A percentile compares a stretch with the other conserved stretches of the same genome.
These are phyloP conservation scores for Candida insectorum DNA, from an alignment of 805 yeast species.

Conservation along the genomic window DNA sequence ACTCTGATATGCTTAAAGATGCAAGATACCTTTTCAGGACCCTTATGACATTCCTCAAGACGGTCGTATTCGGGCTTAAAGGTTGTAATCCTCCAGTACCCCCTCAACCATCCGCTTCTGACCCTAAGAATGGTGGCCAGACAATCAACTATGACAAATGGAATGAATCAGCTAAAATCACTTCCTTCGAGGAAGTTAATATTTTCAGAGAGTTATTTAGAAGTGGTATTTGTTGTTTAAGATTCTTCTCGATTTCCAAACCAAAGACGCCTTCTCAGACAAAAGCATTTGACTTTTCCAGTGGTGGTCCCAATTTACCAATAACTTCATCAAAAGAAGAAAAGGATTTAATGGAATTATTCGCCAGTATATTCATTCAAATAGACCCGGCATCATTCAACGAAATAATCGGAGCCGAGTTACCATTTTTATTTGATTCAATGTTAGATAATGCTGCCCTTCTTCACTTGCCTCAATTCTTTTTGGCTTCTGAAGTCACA, in stretches of 20 bases:
- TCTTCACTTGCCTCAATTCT: constrained; percentile 88
- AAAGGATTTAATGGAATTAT: constrained; percentile 90
- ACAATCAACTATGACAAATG: constrained; percentile 50
- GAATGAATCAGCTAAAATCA: constrained; percentile 84
- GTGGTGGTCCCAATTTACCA: constrained; percentile 79
- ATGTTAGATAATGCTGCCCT: constrained; percentile 82
- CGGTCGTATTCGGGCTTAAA: constrained; percentile 84
- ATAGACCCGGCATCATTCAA: constrained; percentile 94
- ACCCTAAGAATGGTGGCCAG: constrained; percentile 45
- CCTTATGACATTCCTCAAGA: constrained; percentile 82
- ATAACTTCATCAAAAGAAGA: constrained; percentile 89
- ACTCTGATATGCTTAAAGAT: constrained; percentile 74
- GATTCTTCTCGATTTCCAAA: constrained; percentile 62
- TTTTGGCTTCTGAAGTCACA: constrained; percentile 90
- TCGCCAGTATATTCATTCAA: constrained; percentile 90
- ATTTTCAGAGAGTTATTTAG: constrained; percentile 74
- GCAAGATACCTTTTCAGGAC: constrained; percentile 86
- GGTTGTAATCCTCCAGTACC: constrained; percentile 79
- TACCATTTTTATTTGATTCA: constrained; percentile 71
- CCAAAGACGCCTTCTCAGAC: constrained; percentile 38
- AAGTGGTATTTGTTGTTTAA: constrained; percentile 79
- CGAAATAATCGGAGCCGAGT: constrained; percentile 81
- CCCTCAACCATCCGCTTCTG: constrained; percentile 38
- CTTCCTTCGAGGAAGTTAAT: constrained; percentile 76
- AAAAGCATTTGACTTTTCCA: constrained; percentile 53